Evolutionary conservation across 495 filamentous ascomycete genomes (phyloP).

Genomic region (Penicillium nucicola): DNA sequence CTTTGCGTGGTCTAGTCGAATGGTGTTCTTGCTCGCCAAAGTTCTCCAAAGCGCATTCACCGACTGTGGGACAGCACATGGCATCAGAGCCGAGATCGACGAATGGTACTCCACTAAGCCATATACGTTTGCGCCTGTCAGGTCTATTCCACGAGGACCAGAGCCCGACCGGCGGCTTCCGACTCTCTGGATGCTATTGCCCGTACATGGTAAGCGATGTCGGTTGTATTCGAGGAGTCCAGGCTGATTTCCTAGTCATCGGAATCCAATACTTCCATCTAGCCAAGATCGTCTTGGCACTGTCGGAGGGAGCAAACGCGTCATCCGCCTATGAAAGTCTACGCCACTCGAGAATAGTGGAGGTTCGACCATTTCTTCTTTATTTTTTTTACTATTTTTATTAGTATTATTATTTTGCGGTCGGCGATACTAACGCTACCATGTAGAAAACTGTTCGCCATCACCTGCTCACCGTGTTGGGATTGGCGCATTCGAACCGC

Average conservation of each 20-base stretch:
- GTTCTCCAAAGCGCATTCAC: constrained; percentile 21
- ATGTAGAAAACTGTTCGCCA: constrained; percentile 21
- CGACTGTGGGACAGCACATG: not conserved
- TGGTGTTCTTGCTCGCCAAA: constrained; percentile 28
- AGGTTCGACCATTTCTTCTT: constrained; percentile 9
- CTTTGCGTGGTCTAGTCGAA: constrained; percentile 27
- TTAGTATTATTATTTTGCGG: no score
- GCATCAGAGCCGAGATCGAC: constrained; percentile 15
- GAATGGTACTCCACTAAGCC: constrained; percentile 25
- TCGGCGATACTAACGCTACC: not conserved
- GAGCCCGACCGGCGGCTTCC: constrained; percentile 14
- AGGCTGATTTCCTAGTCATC: constrained; percentile 15
- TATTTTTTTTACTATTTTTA: no score
- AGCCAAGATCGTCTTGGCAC: constrained; percentile 26
- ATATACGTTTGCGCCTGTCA: constrained; percentile 22
- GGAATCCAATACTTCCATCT: constrained; percentile 33
- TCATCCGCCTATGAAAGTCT: constrained; percentile 21
- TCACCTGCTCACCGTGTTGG: constrained; percentile 25
- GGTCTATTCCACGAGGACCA: constrained; percentile 8
- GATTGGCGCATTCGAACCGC: constrained; percentile 26
- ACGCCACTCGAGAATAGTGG: constrained; percentile 19
- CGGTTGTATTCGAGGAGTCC: not conserved
- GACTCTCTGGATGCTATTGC: constrained; percentile 27
- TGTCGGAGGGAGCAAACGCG: constrained; percentile 12
- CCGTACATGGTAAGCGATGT: constrained; percentile 25